Conservation (phyloP, 192 early-diverging fungal species). For the Coemansia reversa region DNA sequence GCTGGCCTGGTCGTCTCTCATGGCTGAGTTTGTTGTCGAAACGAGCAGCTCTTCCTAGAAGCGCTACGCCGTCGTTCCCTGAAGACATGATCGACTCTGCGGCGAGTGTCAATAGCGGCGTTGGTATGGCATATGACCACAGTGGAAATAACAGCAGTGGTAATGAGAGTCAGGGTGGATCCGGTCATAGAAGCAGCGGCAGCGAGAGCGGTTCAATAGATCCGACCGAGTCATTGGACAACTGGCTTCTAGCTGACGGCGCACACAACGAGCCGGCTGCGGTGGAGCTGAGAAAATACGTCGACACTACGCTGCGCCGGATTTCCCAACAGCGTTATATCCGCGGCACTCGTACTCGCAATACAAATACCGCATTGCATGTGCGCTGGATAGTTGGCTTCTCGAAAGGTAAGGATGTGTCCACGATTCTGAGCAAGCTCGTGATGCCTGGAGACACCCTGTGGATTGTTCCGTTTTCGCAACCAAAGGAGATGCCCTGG, state of each 20-base stretch:
- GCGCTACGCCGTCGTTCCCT: not conserved
- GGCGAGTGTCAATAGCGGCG: not conserved
- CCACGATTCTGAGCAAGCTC: conserved; percentile 60
- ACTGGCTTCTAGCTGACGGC: conserved; percentile 78
- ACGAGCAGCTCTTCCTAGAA: not conserved
- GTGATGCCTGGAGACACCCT: conserved; percentile 62
- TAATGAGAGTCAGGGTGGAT: not conserved
- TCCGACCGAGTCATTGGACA: conserved; percentile 21
- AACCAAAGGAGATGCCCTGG: conserved; percentile 89
- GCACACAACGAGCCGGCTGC: conserved; percentile 86
- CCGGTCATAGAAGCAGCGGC: conserved; percentile 1
- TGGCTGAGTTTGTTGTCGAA: conserved; percentile 46
- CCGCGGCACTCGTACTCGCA: conserved; percentile 12
- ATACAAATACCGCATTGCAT: conserved; percentile 8
- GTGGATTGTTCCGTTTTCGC: conserved; percentile 68
- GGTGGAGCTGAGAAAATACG: conserved; percentile 61
- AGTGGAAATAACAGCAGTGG: conserved; percentile 9
- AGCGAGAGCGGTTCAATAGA: conserved; percentile 10
- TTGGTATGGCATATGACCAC: not conserved
- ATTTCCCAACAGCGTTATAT: conserved; percentile 34
- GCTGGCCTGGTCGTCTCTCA: conserved; percentile 86
- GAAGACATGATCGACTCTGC: conserved; percentile 7
- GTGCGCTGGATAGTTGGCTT: conserved; percentile 79
- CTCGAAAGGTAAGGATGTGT: conserved; percentile 67
- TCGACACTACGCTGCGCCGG: conserved; percentile 56